Conservation (phyloP, 108 stramenopile genomes). For the Cyclotella atomus region DNA sequence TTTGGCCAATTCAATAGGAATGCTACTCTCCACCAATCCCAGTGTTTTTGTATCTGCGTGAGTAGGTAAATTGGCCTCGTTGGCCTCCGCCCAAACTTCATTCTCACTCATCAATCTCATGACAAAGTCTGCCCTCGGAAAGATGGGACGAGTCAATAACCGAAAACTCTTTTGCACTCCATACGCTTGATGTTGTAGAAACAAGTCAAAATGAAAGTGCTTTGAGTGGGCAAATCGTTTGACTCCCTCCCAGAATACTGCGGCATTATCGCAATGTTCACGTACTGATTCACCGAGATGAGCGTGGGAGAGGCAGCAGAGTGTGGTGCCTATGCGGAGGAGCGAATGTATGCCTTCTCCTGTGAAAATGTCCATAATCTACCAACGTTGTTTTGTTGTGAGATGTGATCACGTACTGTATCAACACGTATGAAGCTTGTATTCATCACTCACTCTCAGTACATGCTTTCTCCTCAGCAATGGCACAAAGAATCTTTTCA, state of each 20-base stretch:
- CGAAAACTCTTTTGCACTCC: slow-evolving; percentile 35
- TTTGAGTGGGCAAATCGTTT: slow-evolving; percentile 39
- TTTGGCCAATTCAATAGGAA: slow-evolving; percentile 45
- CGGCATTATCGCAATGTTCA: slow-evolving; percentile 43
- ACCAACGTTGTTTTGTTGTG: too few species aligned
- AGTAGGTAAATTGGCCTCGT: slow-evolving; percentile 23
- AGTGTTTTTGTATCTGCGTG: slow-evolving; percentile 43
- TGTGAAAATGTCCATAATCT: slow-evolving; percentile 49
- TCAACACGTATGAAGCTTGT: background rate
- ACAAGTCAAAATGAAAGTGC: slow-evolving; percentile 44
- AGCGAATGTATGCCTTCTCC: slow-evolving; percentile 47
- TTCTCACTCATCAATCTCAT: slow-evolving; percentile 32
- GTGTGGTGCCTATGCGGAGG: slow-evolving; percentile 49
- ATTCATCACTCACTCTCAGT: slow-evolving; percentile 4
- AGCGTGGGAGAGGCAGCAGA: slow-evolving; percentile 47
- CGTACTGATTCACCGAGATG: slow-evolving; percentile 42
- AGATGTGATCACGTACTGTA: too few species aligned
- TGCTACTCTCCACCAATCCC: slow-evolving; percentile 28
- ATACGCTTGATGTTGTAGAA: slow-evolving; percentile 38
- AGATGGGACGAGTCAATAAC: slow-evolving; percentile 33
- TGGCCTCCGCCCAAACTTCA: slow-evolving; percentile 47
- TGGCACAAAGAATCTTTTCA: slow-evolving; percentile 45
- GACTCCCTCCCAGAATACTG: slow-evolving; percentile 50
- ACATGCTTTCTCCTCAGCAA: slow-evolving; percentile 47
- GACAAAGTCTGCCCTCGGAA: slow-evolving; percentile 43